phyloP scores from a whole-genome alignment of 768 basidiomycete genomes.

The Mycena latifolia region DNA sequence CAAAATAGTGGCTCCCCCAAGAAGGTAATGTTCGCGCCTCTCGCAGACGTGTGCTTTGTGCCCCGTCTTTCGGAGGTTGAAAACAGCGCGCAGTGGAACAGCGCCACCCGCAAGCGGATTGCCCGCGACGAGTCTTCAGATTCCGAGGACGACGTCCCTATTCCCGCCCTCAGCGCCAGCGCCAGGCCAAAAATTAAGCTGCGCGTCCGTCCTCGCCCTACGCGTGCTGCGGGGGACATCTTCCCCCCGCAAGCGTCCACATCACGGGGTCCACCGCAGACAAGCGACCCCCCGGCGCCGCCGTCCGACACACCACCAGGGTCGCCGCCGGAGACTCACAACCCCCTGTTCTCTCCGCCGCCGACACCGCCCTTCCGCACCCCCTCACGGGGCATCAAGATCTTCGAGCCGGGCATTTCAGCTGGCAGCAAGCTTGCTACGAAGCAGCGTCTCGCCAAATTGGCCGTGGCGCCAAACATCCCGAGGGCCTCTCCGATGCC shows the following conservation, averaged over 20 bases:
- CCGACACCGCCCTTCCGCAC: neutral
- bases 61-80: neutral
- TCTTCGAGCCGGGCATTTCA: neutral
- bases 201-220: too few relatives aligned
- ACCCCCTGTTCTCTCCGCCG: neutral
- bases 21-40: conserved; percentile 17
- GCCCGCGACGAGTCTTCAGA: neutral
- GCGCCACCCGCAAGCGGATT: neutral
- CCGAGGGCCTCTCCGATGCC: neutral
- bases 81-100: conserved; percentile 5
- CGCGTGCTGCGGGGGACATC: too few relatives aligned
- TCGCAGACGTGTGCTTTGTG: neutral
- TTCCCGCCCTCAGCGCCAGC: neutral
- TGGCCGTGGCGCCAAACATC: neutral
- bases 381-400: neutral
- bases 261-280: neutral
- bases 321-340: neutral
- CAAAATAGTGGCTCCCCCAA: neutral
- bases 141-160: conserved; percentile 12
- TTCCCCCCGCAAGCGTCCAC: neutral
- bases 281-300: neutral
- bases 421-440: neutral
- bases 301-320: too few relatives aligned
- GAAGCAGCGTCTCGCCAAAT: conserved; percentile 3
- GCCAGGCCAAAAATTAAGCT: conserved; percentile 1